A percentile compares a stretch with the other conserved stretches of the same genome.
phyloP scores from a whole-genome alignment of 805 yeast species.

The Metschnikowia amazonensis region DNA sequence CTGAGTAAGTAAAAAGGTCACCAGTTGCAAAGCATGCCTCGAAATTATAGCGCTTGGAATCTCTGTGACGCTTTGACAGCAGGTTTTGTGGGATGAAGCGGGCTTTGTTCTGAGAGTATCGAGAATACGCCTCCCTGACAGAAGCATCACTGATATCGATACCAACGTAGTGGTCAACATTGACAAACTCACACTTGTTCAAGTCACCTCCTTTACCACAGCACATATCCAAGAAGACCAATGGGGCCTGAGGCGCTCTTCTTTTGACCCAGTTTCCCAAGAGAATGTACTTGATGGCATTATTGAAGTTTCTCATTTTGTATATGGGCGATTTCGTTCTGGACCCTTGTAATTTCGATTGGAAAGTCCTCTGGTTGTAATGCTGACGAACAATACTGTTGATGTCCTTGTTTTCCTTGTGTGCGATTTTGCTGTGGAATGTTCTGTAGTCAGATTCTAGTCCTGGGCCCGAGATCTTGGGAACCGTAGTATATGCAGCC shows the following conservation, averaged over 20 bases:
- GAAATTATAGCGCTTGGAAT: conserved; percentile 52
- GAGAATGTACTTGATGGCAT: conserved; percentile 82
- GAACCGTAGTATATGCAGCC: conserved; percentile 19
- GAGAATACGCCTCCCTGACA: conserved; percentile 73
- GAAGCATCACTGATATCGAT: conserved; percentile 89
- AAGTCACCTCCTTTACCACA: conserved; percentile 99
- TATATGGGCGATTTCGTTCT: conserved; percentile 80
- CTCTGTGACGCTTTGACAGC: conserved; percentile 22
- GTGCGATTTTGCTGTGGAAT: conserved; percentile 36
- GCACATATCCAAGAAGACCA: conserved; percentile 74
- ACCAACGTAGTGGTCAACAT: conserved; percentile 76
- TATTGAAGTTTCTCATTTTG: conserved; percentile 83
- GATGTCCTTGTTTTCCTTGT: conserved; percentile 38
- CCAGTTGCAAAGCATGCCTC: conserved; percentile 87
- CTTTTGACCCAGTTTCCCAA: conserved; percentile 61
- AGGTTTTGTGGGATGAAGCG: conserved; percentile 31
- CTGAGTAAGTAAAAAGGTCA: conserved; percentile 74
- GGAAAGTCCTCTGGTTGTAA: conserved; percentile 79
- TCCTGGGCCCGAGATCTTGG: conserved; percentile 17
- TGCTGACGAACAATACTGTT: conserved; percentile 75
- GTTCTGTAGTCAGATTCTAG: conserved; percentile 28
- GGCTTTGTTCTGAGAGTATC: conserved; percentile 57
- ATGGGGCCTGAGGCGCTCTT: conserved; percentile 23
- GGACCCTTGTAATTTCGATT: conserved; percentile 53
- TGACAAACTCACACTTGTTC: conserved; percentile 77